Evolutionary conservation across 1,284 basidiomycete genomes (phyloP), one percentile per base, ranked within the genome.

Genomic region (Marasmius fiardii): DNA sequence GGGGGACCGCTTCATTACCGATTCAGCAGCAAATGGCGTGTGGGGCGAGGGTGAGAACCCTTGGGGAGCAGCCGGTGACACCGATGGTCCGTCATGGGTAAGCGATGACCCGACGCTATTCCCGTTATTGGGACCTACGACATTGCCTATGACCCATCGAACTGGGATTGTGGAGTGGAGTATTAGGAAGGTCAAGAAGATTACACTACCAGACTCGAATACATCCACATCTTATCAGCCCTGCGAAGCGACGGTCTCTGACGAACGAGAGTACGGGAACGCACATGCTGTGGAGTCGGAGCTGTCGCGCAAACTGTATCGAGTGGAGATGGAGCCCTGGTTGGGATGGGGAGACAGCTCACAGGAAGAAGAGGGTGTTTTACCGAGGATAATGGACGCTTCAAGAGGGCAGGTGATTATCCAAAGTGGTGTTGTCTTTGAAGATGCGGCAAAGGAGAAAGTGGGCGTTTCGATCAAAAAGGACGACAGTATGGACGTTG

Each of bases 281-380:
- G 61, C 67, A 20, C 68, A 69, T 18, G 72, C 68, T 0, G 78
- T 85, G 26, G 85, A 87, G 64, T 72, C 69, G 8, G 76, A 77
- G 35, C 68, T 87, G 10, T 75, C 74, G 41, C 65, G 65, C 26
- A 66, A 67, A 4, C 77, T 86, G 53, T 76, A 73, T 5, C 75
- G 75, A 59, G 68, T 86, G 37, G 68, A 80, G 5, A 69, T 87
- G 21, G 72, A 72, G 37, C 83, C 86, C 1, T 85, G 83, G 84
- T 56, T 69, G 39, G 67, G 61, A 23, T 73, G 73, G 59, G 70
- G 69, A 34, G 64, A 68, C 48, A 58, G 68, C 49, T 72, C 72
- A 58, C 74, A 73, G 58, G 66, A 82, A 64, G 63, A 74, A 57
- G 61, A 65, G 49, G 58, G 68, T 55, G 67, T 75, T 50, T 58